Evolutionary conservation across 2,329 filamentous ascomycete genomes (phyloP).

Genomic region (Penicillium sp.): DNA sequence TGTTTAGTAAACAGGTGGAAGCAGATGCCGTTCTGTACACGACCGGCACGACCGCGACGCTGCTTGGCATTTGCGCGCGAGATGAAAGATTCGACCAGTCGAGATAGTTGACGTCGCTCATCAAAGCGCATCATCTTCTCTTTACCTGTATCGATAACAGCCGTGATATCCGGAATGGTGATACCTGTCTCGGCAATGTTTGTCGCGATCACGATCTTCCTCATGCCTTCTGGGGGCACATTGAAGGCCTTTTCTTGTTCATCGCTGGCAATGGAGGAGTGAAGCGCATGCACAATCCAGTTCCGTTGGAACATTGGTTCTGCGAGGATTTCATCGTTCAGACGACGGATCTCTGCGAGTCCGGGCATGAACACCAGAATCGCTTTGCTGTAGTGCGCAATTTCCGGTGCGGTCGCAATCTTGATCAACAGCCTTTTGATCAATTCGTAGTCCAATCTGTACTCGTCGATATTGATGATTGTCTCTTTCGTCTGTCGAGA

Average conservation of each 20-base stretch:
- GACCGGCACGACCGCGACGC: slow-evolving; percentile 85
- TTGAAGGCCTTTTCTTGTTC: slow-evolving; percentile 94
- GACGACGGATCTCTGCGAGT: slow-evolving; percentile 84
- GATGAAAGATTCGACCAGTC: slow-evolving; percentile 91
- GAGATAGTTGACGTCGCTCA: slow-evolving; percentile 85
- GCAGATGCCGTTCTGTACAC: slow-evolving; percentile 92
- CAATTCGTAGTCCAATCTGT: slow-evolving; percentile 85
- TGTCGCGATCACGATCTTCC: slow-evolving; percentile 94
- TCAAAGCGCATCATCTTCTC: slow-evolving; percentile 96
- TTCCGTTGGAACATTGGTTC: slow-evolving; percentile 72
- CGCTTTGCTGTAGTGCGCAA: slow-evolving; percentile 77
- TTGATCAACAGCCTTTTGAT: slow-evolving; percentile 75
- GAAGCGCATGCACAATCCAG: slow-evolving; percentile 87
- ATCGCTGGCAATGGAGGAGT: slow-evolving; percentile 93
- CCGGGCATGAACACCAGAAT: slow-evolving; percentile 94
- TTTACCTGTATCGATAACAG: slow-evolving; percentile 94
- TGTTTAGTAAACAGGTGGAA: slow-evolving; percentile 94
- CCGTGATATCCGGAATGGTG: slow-evolving; percentile 96
- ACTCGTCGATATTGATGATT: slow-evolving; percentile 80
- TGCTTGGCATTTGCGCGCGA: slow-evolving; percentile 95
- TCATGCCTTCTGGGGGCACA: slow-evolving; percentile 74
- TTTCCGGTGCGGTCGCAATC: slow-evolving; percentile 70
- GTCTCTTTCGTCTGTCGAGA: slow-evolving; percentile 74
- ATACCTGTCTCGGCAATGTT: slow-evolving; percentile 99
- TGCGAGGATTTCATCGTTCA: slow-evolving; percentile 82